Evolutionary conservation across 345 rosid genomes (phyloP), one percentile per base, ranked within the genome.

Genomic region (Eucalyptus virginea): DNA sequence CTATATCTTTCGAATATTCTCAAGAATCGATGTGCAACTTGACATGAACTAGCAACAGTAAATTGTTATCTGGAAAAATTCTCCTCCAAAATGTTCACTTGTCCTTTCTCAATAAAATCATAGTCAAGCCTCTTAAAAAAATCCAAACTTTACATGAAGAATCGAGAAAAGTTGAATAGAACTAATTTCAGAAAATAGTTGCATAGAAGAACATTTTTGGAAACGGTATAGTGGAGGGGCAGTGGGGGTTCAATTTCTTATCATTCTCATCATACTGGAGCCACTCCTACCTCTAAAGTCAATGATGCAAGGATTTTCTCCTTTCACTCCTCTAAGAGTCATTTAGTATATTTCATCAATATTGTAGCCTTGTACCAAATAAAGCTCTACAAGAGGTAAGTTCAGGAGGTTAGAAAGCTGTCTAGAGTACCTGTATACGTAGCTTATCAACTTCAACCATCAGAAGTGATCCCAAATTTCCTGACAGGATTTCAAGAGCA

Each of bases 361-460:
- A 77, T 52, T 50, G 4, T n/a, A 48, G 37, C 56, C 67, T 58
- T 50, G 87, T 87, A 40, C 77, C 52, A 45, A 49, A 24, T 58
- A 62, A 65, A n/a, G 88, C 32, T 54, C 65, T 15, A 45, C 50
- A 88, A 16, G 26, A 12, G 26, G 88, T 40, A 69, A 52, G 81
- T 52, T 87, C 92, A 60, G 44, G 21, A 40, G 69, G 72, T 56
- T 28, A 37, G 49, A 88, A 45, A 89, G 89, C 92, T 88, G 87
- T 91, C 88, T 89, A 94, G 92, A 91, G 81, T 95, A 98, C 99
- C 97, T 97, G 96, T 92, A 97, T 93, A 50, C 96, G 96, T 92
- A 97, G 94, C 91, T 96, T 98, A 90, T 97, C 99, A 86, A 95
- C 97, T 91, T 97, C 99, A 92, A 98, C 95, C 94, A 95, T 88